Percentiles rank a stretch among this genome's conserved stretches.
Evolutionary conservation across 129 eudicot genomes (phyloP).

Genomic region (Escallonia rubra): DNA sequence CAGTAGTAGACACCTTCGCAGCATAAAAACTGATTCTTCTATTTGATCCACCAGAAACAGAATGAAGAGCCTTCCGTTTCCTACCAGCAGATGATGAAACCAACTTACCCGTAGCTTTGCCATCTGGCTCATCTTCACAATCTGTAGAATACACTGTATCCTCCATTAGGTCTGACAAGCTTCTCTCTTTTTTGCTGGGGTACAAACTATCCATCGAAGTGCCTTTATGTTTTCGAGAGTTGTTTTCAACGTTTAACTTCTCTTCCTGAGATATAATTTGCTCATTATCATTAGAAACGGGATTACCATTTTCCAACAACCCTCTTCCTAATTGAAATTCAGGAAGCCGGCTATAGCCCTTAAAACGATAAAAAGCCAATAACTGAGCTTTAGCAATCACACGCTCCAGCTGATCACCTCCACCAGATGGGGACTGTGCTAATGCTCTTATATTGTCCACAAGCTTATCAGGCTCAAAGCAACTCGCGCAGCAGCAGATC

Average conservation of each 20-base stretch:
- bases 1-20: constrained; percentile 42
- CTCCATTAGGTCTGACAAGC: constrained; percentile 49
- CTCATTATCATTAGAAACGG: background rate
- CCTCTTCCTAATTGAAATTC: constrained; percentile 44
- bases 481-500: constrained; percentile 31
- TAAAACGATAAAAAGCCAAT: constrained; percentile 48
- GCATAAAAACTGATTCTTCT: constrained; percentile 34
- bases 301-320: constrained; percentile 30
- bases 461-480: constrained; percentile 67
- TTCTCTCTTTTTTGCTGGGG: constrained; percentile 46
- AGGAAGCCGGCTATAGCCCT: constrained; percentile 45
- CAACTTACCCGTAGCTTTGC: constrained; percentile 17
- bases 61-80: constrained; percentile 50
- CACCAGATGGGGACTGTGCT: constrained; percentile 45
- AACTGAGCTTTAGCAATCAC: constrained; percentile 63
- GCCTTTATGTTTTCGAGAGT: constrained; percentile 22
- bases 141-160: constrained; percentile 36
- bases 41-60: constrained; percentile 42
- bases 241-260: constrained; percentile 4
- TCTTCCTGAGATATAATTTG: background rate
- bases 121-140: constrained; percentile 37
- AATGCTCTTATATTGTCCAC: constrained; percentile 43
- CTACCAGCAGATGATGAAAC: constrained; percentile 36
- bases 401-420: constrained; percentile 45
- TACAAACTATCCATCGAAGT: constrained; percentile 13